Percentiles rank a stretch among this genome's conserved stretches.
Conservation (phyloP, 306 rosid genomes). For the Arachis stenosperma region DNA sequence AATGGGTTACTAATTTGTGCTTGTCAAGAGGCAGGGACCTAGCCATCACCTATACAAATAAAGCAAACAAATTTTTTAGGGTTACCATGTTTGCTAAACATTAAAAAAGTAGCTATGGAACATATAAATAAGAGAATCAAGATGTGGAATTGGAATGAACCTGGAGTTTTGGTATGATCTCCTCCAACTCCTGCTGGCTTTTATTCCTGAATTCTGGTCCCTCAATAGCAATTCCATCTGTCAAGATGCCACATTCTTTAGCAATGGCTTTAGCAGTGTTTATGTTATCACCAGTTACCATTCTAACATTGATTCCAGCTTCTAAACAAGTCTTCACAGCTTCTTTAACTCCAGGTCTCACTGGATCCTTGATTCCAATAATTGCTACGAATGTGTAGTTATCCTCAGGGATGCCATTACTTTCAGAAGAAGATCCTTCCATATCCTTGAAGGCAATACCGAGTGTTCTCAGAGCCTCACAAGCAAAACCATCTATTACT, state of each 20-base stretch:
- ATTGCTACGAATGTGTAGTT: slow-evolving; percentile 64
- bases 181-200: slow-evolving; percentile 58
- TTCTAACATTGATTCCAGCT: slow-evolving; percentile 80
- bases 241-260: slow-evolving; percentile 89
- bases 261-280: slow-evolving; percentile 96
- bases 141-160: slow-evolving; percentile 40
- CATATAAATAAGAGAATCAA: neutral
- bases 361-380: slow-evolving; percentile 92
- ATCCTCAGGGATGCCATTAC: slow-evolving; percentile 58
- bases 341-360: slow-evolving; percentile 80
- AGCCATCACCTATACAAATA: slow-evolving; percentile 82
- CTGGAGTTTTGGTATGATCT: slow-evolving; percentile 85
- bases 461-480: slow-evolving; percentile 83
- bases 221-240: slow-evolving; percentile 86
- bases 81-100: neutral
- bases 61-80: slow-evolving; percentile 16
- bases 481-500: slow-evolving; percentile 66
- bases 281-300: slow-evolving; percentile 97
- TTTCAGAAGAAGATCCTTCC: slow-evolving; percentile 35
- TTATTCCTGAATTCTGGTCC: slow-evolving; percentile 78
- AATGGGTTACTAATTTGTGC: slow-evolving; percentile 73
- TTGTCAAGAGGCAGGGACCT: slow-evolving; percentile 88
- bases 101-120: neutral
- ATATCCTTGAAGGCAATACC: slow-evolving; percentile 68
- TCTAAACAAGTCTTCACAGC: slow-evolving; percentile 78